Conservation (phyloP, 306 rosid species). For the barrel medic (Medicago truncatula) region DNA sequence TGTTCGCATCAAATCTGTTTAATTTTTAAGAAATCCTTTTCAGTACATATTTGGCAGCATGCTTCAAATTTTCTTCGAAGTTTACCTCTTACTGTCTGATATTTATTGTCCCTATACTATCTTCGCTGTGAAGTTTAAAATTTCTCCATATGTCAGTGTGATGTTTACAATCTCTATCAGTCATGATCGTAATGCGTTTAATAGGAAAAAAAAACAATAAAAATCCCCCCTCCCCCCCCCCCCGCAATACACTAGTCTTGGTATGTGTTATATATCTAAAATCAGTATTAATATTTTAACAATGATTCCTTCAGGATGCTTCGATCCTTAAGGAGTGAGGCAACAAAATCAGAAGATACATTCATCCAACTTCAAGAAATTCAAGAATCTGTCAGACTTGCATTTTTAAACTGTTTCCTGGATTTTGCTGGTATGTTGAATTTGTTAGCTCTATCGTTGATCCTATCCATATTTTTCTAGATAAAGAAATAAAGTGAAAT, state of each 20-base stretch:
- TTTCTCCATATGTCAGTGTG: neutral
- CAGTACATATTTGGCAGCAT: conserved; percentile 7
- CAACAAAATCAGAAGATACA: conserved; percentile 86
- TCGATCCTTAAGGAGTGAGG: conserved; percentile 78
- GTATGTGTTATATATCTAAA: conserved; percentile 24
- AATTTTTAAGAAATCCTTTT: conserved; percentile 13
- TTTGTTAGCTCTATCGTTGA: conserved; percentile 37
- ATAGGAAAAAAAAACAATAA: neutral
- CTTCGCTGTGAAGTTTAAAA: neutral
- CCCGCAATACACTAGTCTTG: conserved; percentile 29
- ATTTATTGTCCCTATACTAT: conserved; percentile 2
- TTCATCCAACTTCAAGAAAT: conserved; percentile 85
- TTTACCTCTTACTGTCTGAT: conserved; percentile 10
- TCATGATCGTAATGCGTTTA: neutral
- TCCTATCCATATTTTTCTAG: conserved; percentile 18
- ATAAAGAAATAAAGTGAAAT: conserved; percentile 16
- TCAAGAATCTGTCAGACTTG: conserved; percentile 96
- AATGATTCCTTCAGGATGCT: conserved; percentile 72
- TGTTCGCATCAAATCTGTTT: conserved; percentile 4
- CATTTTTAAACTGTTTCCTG: conserved; percentile 90
- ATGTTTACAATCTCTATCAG: neutral
- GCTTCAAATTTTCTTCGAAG: neutral
- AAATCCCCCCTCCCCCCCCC: conserved; percentile 8
- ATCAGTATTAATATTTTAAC: conserved; percentile 36
- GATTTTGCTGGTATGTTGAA: conserved; percentile 90